These are phyloP conservation scores for Cokeromyces recurvatus DNA, from an alignment of 371 early-diverging fungal genomes.

Conservation along the genomic window DNA sequence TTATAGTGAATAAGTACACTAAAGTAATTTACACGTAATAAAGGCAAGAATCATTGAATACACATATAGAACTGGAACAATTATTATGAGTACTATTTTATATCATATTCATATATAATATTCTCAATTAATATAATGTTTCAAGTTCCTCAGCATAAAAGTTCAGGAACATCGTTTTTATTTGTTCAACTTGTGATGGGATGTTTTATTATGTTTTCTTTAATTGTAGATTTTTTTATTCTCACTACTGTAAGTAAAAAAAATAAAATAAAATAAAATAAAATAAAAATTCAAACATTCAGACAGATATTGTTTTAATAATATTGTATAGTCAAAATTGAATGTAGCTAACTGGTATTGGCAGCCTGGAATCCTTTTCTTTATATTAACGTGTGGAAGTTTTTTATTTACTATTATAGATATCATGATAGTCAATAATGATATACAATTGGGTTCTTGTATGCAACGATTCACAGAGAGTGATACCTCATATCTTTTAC, in stretches of 20 bases:
- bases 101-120: no score
- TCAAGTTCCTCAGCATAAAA: no score
- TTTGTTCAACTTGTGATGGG: not conserved
- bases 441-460: constrained; percentile 3
- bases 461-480: not conserved
- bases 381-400: constrained; percentile 10
- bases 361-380: constrained; percentile 21
- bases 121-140: no score
- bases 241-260: constrained; percentile 18
- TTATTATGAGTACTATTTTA: no score
- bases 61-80: not conserved
- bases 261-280: not conserved
- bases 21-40: not conserved
- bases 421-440: not conserved
- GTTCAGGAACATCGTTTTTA: not conserved
- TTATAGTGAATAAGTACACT: no score
- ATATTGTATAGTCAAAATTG: constrained; percentile 11
- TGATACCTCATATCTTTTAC: no score
- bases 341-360: constrained; percentile 21
- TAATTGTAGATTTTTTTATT: constrained; percentile 14
- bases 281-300: not conserved
- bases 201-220: constrained; percentile 16
- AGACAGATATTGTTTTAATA: not conserved
- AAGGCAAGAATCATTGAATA: constrained; percentile 9
- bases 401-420: constrained; percentile 1